Evolutionary conservation across 75 land plant genomes (phyloP), one percentile per base, ranked within the genome.

Genomic region (Pseudotsuga menziesii): DNA sequence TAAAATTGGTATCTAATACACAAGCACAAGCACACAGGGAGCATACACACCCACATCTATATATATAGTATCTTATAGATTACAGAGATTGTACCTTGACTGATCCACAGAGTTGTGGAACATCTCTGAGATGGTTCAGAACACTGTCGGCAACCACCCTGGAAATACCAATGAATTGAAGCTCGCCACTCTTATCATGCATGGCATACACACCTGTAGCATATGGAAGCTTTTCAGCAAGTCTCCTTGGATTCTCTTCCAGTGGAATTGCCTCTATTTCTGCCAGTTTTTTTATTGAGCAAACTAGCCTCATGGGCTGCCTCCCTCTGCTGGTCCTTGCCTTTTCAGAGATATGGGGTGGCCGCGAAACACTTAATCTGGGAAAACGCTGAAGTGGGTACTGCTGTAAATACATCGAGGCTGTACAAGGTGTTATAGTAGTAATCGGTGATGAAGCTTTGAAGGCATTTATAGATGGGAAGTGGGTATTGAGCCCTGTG

Each of bases 111-210:
- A 94, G 89, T 66, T 90, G 89, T 27, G 95, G 95, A 16, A 89
- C 83, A 25, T 89, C 86, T 63, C 81, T 84, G 58, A 78, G 22
- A 82, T 96, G 99, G 57, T 75, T 39, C 56, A 77, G 69, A 64
- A 94, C 78, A 75, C 93, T 92, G 25, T 86, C 81, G 0, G 93
- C 90, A 16, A 96, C 77, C 82, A 82, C 91, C 27, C 95, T 74
- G 20, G 98, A 78, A 4, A 96, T 74, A 0, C 98, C 99, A 54
- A 96, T 84, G 86, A 90, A 96, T 80, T 96, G 99, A 55, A 96
- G 79, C 13, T 84, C 91, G 58, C 80, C 91, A 48, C 61, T 79
- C 75, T 80, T 61, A 56, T 94, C 98, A 57, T 83, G 91, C 27
- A 96, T 89, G 48, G 97, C 99, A 80, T 96, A 96, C 11, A 96